Evolutionary conservation across 768 basidiomycete genomes (phyloP), one percentile per base, ranked within the genome.

Genomic region (Boletus subcaerulescens): DNA sequence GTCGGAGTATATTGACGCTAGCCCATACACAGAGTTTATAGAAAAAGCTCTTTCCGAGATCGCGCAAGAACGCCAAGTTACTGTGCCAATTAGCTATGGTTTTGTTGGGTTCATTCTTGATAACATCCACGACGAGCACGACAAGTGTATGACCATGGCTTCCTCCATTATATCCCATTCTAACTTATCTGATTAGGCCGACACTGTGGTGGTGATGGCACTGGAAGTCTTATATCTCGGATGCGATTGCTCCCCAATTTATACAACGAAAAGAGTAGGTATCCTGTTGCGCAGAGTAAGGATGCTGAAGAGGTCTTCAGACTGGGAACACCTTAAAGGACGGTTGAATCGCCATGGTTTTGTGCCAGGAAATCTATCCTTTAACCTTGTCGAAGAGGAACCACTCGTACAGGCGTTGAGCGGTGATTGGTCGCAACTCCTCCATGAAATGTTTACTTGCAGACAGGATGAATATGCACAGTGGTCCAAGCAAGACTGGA

Each of bases 401-500:
- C 32, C 45, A 13, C 18, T 47, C 29, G 1, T 18, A 24, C 15
- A 20, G n/a, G 50, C 33, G 10, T n/a, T 45, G 9, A 4, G 20
- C 0, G 39, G 48, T 4, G 45, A 50, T 12, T 57, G 54, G 57
- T 29, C 57, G 13, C 46, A 20, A 45, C 38, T 56, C 26, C 8
- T 50, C 7, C 35, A 33, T 20, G 46, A 29, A 13, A 35, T 57
- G 46, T 50, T 56, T 9, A 22, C 22, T 24, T 50, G 35, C 47
- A 46, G 24, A 43, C 3, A 3, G 4, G 40, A 36, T 6, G 29
- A 17, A 20, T 58, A 50, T 15, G 33, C 31, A 5, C 0, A 36
- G 14, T 57, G 55, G 57, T 46, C 57, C 4, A 57, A 33, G 17
- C 14, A 50, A 11, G 48, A 56, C 11, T 56, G 48, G 54, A n/a